These are phyloP conservation scores for Plasmodium coatneyi DNA, from an alignment of 169 alveolate genomes.

Conservation along the genomic window DNA sequence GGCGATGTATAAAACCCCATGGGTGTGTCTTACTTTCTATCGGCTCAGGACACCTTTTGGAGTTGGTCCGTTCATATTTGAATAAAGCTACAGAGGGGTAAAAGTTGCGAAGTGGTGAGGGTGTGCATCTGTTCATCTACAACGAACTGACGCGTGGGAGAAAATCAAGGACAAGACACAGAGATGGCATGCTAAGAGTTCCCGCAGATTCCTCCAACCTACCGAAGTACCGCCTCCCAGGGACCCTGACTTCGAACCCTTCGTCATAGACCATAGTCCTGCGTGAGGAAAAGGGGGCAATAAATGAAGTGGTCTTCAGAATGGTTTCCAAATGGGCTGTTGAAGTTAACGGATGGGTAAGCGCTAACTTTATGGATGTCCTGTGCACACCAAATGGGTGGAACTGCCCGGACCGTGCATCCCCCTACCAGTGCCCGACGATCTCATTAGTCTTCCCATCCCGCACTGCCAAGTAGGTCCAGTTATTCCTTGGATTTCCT, in stretches of 20 bases:
- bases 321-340: no score
- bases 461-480: constrained; percentile 78
- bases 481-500: constrained; percentile 15
- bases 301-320: neutral
- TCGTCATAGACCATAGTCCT: constrained; percentile 90
- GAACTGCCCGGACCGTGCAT: neutral
- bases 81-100: constrained; percentile 13
- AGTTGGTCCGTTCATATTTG: constrained; percentile 18
- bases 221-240: constrained; percentile 75
- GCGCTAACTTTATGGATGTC: neutral
- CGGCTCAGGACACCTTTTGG: constrained; percentile 6
- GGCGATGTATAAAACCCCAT: neutral
- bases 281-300: neutral
- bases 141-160: neutral
- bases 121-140: neutral
- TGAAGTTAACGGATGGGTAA: no score
- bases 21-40: constrained; percentile 20
- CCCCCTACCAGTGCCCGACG: constrained; percentile 61
- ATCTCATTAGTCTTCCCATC: constrained; percentile 35
- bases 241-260: constrained; percentile 83
- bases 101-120: neutral
- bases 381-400: neutral
- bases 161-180: neutral
- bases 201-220: neutral
- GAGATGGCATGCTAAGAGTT: neutral